Percentiles rank a stretch among this genome's conserved stretches.
phyloP scores from a whole-genome alignment of 2,329 filamentous ascomycete species.

The Calonectria pauciramosa region DNA sequence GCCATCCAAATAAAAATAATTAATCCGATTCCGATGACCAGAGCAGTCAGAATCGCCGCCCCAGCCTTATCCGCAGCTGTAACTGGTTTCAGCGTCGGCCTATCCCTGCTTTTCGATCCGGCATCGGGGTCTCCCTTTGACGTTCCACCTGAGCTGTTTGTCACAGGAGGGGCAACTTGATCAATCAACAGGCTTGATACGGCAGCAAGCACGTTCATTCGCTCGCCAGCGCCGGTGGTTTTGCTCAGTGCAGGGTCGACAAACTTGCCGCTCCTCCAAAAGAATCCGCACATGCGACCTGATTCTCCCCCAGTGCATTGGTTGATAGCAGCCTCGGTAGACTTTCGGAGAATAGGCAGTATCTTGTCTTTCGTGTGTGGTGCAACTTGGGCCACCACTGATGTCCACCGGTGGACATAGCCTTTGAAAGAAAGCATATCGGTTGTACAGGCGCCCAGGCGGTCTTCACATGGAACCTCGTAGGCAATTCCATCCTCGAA shows the following conservation, averaged over 20 bases:
- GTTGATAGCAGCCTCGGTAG: constrained; percentile 70
- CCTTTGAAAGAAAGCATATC: constrained; percentile 84
- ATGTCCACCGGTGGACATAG: constrained; percentile 76
- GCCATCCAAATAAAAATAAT: constrained; percentile 67
- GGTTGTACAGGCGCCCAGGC: constrained; percentile 70
- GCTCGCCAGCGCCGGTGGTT: constrained; percentile 70
- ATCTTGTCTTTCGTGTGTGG: constrained; percentile 70
- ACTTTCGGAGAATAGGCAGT: constrained; percentile 68
- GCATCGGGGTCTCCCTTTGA: constrained; percentile 58
- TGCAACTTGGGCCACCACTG: constrained; percentile 71
- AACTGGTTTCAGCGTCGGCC: constrained; percentile 48
- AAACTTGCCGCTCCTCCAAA: constrained; percentile 67
- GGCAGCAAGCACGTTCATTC: constrained; percentile 70
- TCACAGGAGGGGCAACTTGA: constrained; percentile 57
- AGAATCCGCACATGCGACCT: constrained; percentile 74
- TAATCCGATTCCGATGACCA: constrained; percentile 57
- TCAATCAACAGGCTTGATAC: constrained; percentile 65
- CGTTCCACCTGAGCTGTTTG: constrained; percentile 64
- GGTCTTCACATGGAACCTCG: constrained; percentile 76
- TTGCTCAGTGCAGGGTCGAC: constrained; percentile 64
- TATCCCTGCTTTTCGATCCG: constrained; percentile 51
- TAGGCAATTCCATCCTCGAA: constrained; percentile 71
- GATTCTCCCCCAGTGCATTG: constrained; percentile 73
- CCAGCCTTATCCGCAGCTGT: constrained; percentile 62
- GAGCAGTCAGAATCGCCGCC: constrained; percentile 62